Evolutionary conservation across 345 rosid genomes (phyloP).

Genomic region (Citrus maxima): DNA sequence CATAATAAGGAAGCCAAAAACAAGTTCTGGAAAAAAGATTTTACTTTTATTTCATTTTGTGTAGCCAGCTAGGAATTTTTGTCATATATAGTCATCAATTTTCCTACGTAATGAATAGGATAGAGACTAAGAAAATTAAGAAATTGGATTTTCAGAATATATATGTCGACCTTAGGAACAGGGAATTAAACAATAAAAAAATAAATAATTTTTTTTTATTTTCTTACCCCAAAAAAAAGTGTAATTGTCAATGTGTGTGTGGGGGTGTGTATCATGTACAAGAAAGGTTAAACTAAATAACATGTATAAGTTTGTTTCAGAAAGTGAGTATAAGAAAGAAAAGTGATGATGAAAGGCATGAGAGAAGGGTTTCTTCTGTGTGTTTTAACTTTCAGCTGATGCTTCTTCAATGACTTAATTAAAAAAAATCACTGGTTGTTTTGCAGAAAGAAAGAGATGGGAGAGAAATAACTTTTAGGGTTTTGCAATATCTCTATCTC

Average conservation of each 20-base stretch:
- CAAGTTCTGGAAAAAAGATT: neutral
- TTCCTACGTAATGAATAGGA: too few species aligned
- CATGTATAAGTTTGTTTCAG: too few species aligned
- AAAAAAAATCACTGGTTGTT: slow-evolving; percentile 1
- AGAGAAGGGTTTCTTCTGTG: neutral
- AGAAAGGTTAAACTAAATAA: too few species aligned
- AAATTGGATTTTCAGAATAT: neutral
- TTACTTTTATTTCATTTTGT: neutral
- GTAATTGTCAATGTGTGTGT: too few species aligned
- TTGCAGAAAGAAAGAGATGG: slow-evolving; percentile 32
- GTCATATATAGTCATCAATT: too few species aligned
- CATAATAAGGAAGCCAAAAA: neutral
- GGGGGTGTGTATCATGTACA: too few species aligned
- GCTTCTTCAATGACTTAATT: slow-evolving; percentile 6
- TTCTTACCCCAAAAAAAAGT: too few species aligned
- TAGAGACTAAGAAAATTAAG: neutral
- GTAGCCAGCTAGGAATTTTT: neutral
- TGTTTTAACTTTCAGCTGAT: neutral
- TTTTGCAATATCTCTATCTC: slow-evolving; percentile 8
- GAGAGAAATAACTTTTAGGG: slow-evolving; percentile 30
- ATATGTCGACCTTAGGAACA: too few species aligned
- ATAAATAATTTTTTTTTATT: too few species aligned
- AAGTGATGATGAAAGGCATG: neutral
- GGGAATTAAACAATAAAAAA: too few species aligned
- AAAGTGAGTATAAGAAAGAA: neutral